These are phyloP conservation scores for Entamoeba histolytica DNA, from an alignment of 208 protist genomes.

Conservation along the genomic window DNA sequence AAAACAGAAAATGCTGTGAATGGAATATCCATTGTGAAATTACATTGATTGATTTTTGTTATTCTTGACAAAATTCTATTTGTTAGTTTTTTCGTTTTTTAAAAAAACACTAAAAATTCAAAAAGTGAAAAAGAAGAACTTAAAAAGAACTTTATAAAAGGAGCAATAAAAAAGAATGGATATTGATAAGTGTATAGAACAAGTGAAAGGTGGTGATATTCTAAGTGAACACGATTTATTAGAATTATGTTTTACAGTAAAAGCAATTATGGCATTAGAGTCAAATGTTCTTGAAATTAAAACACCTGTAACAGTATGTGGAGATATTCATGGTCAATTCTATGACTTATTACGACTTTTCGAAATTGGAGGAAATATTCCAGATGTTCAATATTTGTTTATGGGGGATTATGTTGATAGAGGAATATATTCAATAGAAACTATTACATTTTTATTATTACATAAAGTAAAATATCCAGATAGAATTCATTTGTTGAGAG, in stretches of 20 bases:
- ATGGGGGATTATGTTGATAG: slow-evolving; percentile 90
- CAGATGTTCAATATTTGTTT: slow-evolving; percentile 78
- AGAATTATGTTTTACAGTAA: neutral
- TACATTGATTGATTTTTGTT: neutral
- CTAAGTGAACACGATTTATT: neutral
- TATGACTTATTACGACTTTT: slow-evolving; percentile 85
- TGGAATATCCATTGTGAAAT: neutral
- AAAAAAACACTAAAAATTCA: neutral
- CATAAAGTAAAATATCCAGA: slow-evolving; percentile 71
- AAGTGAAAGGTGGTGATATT: neutral
- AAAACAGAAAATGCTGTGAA: neutral
- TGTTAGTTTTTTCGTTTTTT: no score
- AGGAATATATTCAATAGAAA: slow-evolving; percentile 87
- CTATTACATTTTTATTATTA: slow-evolving; percentile 79
- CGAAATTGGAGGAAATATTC: slow-evolving; percentile 69
- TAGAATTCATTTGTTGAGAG: slow-evolving; percentile 41
- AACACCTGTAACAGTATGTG: slow-evolving; percentile 16
- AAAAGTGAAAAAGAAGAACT: neutral
- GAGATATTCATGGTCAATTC: slow-evolving; percentile 62
- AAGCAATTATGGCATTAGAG: neutral
- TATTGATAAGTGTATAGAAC: neutral
- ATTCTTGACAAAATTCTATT: no score
- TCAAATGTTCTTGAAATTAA: neutral
- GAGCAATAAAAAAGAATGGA: neutral
- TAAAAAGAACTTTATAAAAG: neutral